Percentiles rank a stretch among this genome's conserved stretches.
These are phyloP conservation scores for Solanum rostratum DNA, from an alignment of 257 asterid species.

Conservation along the genomic window DNA sequence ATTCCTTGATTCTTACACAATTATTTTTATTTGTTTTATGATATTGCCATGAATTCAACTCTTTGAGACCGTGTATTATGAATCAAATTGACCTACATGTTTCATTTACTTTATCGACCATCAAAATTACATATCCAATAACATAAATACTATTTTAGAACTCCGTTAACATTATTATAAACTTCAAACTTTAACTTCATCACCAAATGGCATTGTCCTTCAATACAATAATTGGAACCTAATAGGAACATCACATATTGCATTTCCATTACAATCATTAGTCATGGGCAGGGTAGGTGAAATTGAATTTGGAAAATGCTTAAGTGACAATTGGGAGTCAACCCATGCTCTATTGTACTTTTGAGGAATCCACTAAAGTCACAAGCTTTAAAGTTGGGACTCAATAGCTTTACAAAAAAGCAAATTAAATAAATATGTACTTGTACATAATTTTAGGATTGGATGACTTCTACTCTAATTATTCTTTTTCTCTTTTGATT, in stretches of 20 bases:
- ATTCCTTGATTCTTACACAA: no score
- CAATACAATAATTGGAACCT: not conserved
- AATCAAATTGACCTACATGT: no score
- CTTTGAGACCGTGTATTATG: no score
- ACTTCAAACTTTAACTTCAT: not conserved
- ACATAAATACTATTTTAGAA: not conserved
- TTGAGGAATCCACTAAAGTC: not conserved
- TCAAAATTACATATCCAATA: no score
- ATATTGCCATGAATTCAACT: no score
- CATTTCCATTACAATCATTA: not conserved
- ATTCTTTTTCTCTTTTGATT: no score
- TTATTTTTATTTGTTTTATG: no score
- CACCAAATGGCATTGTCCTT: not conserved
- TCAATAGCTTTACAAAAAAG: not conserved
- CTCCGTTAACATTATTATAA: not conserved
- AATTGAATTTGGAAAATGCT: not conserved
- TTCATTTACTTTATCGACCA: no score
- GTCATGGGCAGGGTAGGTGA: not conserved
- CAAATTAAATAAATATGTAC: no score
- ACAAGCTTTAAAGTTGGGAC: not conserved
- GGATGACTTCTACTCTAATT: no score
- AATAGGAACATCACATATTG: not conserved
- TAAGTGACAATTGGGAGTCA: not conserved
- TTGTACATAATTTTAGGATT: no score
- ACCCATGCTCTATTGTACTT: not conserved